phyloP scores from a whole-genome alignment of 2,329 filamentous ascomycete species.

The Aspergillus sp. region DNA sequence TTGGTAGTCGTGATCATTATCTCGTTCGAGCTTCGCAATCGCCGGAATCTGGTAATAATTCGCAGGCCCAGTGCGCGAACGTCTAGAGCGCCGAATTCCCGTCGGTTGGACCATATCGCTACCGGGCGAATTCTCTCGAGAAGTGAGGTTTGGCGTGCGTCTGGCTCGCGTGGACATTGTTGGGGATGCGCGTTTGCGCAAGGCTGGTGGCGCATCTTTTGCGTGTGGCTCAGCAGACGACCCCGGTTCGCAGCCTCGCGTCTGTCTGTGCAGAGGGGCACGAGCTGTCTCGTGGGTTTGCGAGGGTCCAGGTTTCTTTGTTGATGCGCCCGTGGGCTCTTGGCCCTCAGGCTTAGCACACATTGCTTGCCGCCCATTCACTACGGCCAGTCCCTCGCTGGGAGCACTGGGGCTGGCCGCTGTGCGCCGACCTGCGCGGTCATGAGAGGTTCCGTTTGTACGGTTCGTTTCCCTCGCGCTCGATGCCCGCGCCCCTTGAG shows the following conservation, averaged over 20 bases:
- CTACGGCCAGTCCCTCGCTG: background rate
- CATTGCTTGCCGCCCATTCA: background rate
- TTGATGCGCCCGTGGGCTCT: background rate
- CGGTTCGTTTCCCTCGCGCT: background rate
- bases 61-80: slow-evolving; percentile 22
- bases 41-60: slow-evolving; percentile 30
- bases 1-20: slow-evolving; percentile 5
- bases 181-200: too few species aligned
- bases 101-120: background rate
- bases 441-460: background rate
- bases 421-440: background rate
- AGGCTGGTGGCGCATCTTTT: too few species aligned
- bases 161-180: background rate
- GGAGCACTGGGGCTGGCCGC: background rate
- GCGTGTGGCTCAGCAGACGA: too few species aligned
- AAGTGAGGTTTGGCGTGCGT: background rate
- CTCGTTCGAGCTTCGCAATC: slow-evolving; percentile 15
- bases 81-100: slow-evolving; percentile 24
- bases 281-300: too few species aligned
- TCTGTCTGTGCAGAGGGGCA: too few species aligned
- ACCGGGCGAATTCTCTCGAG: background rate
- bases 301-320: background rate
- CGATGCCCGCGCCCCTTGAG: slow-evolving; percentile 3
- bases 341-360: background rate
- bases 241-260: too few species aligned